These are phyloP conservation scores for Lentinus polychrous DNA, from an alignment of 1,284 basidiomycete genomes.

Conservation along the genomic window DNA sequence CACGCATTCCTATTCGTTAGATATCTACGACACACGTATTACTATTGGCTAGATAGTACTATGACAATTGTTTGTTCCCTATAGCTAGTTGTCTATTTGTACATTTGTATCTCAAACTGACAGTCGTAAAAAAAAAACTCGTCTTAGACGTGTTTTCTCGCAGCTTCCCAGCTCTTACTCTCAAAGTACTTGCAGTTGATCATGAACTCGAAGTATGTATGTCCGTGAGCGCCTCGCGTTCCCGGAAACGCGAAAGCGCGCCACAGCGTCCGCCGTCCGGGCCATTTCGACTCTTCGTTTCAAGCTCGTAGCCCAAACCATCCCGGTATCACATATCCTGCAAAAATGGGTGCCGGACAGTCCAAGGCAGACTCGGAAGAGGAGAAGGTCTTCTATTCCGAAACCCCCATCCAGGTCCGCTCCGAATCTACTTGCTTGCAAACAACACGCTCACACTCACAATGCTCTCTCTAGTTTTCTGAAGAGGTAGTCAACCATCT, in stretches of 20 bases:
- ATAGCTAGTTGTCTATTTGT: neutral
- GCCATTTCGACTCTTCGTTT: too few relatives aligned
- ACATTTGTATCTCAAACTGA: neutral
- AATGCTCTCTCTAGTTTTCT: constrained; percentile 48
- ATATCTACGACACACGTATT: neutral
- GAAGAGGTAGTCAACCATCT: constrained; percentile 71
- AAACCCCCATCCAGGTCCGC: constrained; percentile 59
- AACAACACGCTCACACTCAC: neutral
- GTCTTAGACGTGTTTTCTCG: too few relatives aligned
- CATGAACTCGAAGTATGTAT: too few relatives aligned
- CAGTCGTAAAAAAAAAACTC: neutral
- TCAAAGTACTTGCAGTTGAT: too few relatives aligned
- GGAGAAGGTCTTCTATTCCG: constrained; percentile 55
- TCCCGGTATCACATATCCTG: too few relatives aligned
- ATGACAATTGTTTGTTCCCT: neutral
- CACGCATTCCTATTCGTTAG: neutral
- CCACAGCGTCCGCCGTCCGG: too few relatives aligned
- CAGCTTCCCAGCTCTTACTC: too few relatives aligned
- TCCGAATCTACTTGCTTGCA: too few relatives aligned
- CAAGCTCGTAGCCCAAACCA: too few relatives aligned
- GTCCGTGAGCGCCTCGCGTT: too few relatives aligned
- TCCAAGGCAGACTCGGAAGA: constrained; percentile 43
- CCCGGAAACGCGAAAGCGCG: too few relatives aligned
- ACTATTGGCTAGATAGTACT: neutral
- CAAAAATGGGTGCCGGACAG: constrained; percentile 57